Conservation (phyloP, 164 flowering plant species). For the Vitis riparia region DNA sequence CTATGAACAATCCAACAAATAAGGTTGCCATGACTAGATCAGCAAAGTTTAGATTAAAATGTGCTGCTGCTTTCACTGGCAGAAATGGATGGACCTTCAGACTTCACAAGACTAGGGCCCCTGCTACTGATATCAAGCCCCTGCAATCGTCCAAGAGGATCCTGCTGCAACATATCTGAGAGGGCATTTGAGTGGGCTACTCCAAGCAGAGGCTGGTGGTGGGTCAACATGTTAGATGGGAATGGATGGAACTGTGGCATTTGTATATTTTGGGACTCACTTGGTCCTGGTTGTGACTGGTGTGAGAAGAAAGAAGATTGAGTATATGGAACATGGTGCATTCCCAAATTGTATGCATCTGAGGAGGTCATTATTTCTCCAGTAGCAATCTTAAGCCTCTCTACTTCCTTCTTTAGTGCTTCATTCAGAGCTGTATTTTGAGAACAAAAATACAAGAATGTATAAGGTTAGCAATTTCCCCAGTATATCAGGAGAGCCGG, state of each 20-base stretch:
- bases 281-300: conserved; percentile 39
- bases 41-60: conserved; percentile 32
- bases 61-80: conserved; percentile 84
- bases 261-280: conserved; percentile 39
- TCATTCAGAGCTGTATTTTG: conserved; percentile 66
- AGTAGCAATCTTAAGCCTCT: conserved; percentile 74
- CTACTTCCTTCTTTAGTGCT: conserved; percentile 83
- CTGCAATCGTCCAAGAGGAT: conserved; percentile 77
- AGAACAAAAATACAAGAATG: not conserved
- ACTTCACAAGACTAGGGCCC: conserved; percentile 56
- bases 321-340: conserved; percentile 53
- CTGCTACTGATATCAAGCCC: conserved; percentile 81
- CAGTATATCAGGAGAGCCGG: not conserved
- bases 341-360: conserved; percentile 61
- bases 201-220: conserved; percentile 38
- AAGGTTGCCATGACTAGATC: conserved; percentile 10
- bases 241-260: conserved; percentile 49
- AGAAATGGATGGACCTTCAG: conserved; percentile 78
- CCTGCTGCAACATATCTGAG: conserved; percentile 66
- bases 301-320: conserved; percentile 47
- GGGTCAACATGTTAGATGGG: conserved; percentile 42
- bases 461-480: not conserved
- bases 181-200: conserved; percentile 34
- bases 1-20: conserved; percentile 55
- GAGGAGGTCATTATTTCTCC: conserved; percentile 55